These are phyloP conservation scores for Nakataea oryzae DNA, from an alignment of 2,329 filamentous ascomycete species.

Conservation along the genomic window DNA sequence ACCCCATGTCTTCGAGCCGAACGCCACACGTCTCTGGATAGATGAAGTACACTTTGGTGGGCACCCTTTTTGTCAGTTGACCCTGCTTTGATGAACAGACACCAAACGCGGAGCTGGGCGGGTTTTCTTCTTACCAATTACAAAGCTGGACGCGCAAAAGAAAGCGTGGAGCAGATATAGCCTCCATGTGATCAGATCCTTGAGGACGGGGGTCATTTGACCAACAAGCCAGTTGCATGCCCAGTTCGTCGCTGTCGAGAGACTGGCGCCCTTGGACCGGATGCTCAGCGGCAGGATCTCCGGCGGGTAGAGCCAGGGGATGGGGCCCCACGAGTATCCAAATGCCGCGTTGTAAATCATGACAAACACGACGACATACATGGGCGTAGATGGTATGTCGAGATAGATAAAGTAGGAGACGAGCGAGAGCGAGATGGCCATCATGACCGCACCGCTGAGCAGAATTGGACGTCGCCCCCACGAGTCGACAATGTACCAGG, in stretches of 20 bases:
- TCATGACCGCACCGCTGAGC: slow-evolving; percentile 77
- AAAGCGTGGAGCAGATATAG: slow-evolving; percentile 93
- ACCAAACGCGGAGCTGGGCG: neutral
- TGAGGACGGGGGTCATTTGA: slow-evolving; percentile 85
- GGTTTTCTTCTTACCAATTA: slow-evolving; percentile 64
- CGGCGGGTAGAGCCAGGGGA: slow-evolving; percentile 97
- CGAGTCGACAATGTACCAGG: slow-evolving; percentile 92
- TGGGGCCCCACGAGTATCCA: slow-evolving; percentile 89
- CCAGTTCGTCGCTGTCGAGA: slow-evolving; percentile 96
- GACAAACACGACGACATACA: slow-evolving; percentile 83
- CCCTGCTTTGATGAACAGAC: neutral
- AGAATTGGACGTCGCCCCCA: slow-evolving; percentile 87
- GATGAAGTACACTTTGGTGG: slow-evolving; percentile 73
- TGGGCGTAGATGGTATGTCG: slow-evolving; percentile 67
- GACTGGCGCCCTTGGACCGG: slow-evolving; percentile 88
- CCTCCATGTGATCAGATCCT: slow-evolving; percentile 87
- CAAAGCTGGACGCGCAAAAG: slow-evolving; percentile 90
- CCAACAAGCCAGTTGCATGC: slow-evolving; percentile 97
- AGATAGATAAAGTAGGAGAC: slow-evolving; percentile 96
- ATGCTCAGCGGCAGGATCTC: slow-evolving; percentile 96
- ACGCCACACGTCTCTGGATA: slow-evolving; percentile 97
- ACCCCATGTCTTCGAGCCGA: slow-evolving; percentile 92
- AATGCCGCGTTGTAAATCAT: slow-evolving; percentile 99
- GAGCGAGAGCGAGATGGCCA: slow-evolving; percentile 76
- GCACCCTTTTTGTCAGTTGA: neutral